Evolutionary conservation across 345 rosid genomes (phyloP), one percentile per base, ranked within the genome.

Genomic region (Arabidopsis suecica): DNA sequence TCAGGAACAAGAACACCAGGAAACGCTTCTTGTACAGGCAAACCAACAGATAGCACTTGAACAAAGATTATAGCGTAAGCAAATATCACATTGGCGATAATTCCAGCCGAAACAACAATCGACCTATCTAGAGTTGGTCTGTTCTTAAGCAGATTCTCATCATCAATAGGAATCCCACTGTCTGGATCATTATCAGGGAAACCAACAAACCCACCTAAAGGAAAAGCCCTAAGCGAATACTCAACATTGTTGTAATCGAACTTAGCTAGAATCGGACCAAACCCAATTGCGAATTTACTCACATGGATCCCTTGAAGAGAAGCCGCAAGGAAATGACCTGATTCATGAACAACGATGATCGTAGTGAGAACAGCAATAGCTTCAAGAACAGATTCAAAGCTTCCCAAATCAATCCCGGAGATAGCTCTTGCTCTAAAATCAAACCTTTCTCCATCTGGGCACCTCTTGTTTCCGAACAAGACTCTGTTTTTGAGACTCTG

Each of bases 131-230:
- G 48, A 28, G 86, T 83, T 10, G 99, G 99, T 59, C 98, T 84
- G 73, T 95, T 90, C 84, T 95, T 95, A 5, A 91, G 95, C 37
- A 95, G 86, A 78, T 95, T 87, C 72, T 58, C 81, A 84, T 91
- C 97, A 51, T 95, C 92, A 0, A 80, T 80, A 0, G 99, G 96
- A 65, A 95, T 94, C 30, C 82, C 88, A 77, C 92, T 88, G 9
- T 94, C 92, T 0, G 98, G 98, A 77, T 95, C 99, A 73, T 94
- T 94, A 78, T 95, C 97, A 68, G 99, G 99, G 78, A 91, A 91
- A 64, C 96, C 99, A 42, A 91, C 97, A 75, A 91, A 95, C 13
- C 99, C 97, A 73, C 99, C 97, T 37, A 95, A 34, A 41, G 99
- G 99, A 76, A 95, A 86, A 61, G 97, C 97, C 75, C 96, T 86